Conservation (phyloP, 1,139 yeast species). For the Diutina catenulata region DNA sequence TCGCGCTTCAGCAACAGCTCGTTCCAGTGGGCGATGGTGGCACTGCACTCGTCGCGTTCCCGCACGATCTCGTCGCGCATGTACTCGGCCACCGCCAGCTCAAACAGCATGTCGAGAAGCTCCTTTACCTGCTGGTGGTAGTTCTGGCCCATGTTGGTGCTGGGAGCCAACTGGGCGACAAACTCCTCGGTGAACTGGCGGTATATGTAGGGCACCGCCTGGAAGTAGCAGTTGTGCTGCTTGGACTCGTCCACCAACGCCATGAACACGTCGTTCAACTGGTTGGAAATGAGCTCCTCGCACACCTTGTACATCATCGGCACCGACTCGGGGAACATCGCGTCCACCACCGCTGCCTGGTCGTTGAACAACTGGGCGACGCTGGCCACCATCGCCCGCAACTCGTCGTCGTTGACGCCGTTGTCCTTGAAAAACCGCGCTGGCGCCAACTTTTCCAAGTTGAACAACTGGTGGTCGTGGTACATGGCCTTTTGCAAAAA, state of each 20-base stretch:
- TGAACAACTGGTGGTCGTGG: conserved; percentile 13
- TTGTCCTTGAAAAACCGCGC: background rate
- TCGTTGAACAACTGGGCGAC: conserved; percentile 24
- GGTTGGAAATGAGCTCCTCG: conserved; percentile 34
- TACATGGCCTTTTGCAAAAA: conserved; percentile 35
- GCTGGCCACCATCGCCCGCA: conserved; percentile 16
- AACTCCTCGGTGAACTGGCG: conserved; percentile 17
- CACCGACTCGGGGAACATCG: conserved; percentile 26
- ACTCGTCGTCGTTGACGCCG: conserved; percentile 11
- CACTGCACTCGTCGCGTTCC: conserved; percentile 18
- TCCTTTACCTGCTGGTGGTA: conserved; percentile 23
- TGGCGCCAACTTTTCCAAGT: background rate
- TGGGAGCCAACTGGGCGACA: conserved; percentile 15
- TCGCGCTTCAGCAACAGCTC: conserved; percentile 23
- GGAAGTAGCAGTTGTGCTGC: conserved; percentile 9
- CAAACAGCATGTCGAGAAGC: conserved; percentile 38
- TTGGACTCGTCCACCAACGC: conserved; percentile 20
- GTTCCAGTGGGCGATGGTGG: conserved; percentile 24
- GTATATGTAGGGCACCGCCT: conserved; percentile 23
- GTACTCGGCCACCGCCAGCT: conserved; percentile 37
- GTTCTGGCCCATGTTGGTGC: conserved; percentile 24
- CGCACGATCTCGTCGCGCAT: conserved; percentile 29
- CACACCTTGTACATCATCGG: conserved; percentile 40
- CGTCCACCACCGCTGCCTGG: conserved; percentile 25
- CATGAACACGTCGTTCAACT: conserved; percentile 24